Evolutionary conservation across 2,329 filamentous ascomycete genomes (phyloP).

Genomic region (Ophiosphaerella korrae): DNA sequence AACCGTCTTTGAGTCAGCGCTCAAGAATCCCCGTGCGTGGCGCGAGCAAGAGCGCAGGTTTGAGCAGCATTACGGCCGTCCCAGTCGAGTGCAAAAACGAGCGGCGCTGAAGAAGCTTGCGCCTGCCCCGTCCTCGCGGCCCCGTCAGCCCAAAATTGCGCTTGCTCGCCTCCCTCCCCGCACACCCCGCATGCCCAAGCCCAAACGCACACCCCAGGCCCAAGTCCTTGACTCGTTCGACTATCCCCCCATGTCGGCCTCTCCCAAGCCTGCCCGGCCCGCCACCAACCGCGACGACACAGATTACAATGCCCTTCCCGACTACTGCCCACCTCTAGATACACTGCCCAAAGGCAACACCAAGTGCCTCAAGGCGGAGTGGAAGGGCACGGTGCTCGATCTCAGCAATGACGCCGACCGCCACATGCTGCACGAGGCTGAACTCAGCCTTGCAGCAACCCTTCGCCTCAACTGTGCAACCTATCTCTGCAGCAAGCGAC

Average conservation of each 20-base stretch:
- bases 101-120: slow-evolving; percentile 43
- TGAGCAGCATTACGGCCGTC: slow-evolving; percentile 54
- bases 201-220: slow-evolving; percentile 43
- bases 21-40: slow-evolving; percentile 50
- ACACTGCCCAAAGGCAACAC: slow-evolving; percentile 66
- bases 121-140: slow-evolving; percentile 41
- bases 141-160: slow-evolving; percentile 41
- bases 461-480: slow-evolving; percentile 84
- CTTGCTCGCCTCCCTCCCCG: slow-evolving; percentile 39
- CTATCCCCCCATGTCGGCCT: slow-evolving; percentile 32
- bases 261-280: slow-evolving; percentile 45
- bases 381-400: slow-evolving; percentile 82
- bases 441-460: slow-evolving; percentile 75
- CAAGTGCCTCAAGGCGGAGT: slow-evolving; percentile 81
- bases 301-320: slow-evolving; percentile 72
- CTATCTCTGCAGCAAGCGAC: slow-evolving; percentile 90
- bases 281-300: slow-evolving; percentile 78
- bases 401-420: slow-evolving; percentile 68
- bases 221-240: slow-evolving; percentile 45
- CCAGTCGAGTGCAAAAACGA: slow-evolving; percentile 48
- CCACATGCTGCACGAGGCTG: slow-evolving; percentile 75
- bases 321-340: slow-evolving; percentile 72
- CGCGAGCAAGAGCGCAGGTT: slow-evolving; percentile 56
- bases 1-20: slow-evolving; percentile 37
- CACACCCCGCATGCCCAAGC: slow-evolving; percentile 39